Percentiles rank a stretch among this genome's conserved stretches.
These are phyloP conservation scores for Maudiozyma barnettii DNA, from an alignment of 805 yeast species.

Conservation along the genomic window DNA sequence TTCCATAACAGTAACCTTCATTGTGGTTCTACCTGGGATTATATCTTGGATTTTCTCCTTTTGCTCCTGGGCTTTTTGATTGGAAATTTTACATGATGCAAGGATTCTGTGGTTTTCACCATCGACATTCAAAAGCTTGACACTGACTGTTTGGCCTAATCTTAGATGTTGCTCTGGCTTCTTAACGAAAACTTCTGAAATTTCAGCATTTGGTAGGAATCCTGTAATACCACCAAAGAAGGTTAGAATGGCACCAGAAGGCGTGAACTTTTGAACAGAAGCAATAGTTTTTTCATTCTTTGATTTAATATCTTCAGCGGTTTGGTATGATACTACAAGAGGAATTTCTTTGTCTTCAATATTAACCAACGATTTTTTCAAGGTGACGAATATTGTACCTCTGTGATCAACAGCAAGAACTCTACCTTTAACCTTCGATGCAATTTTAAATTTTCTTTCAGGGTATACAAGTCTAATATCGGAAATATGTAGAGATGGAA, in stretches of 20 bases:
- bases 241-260: constrained; percentile 72
- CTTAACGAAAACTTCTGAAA: constrained; percentile 77
- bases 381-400: constrained; percentile 51
- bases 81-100: constrained; percentile 67
- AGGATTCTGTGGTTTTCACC: constrained; percentile 43
- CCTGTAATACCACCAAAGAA: constrained; percentile 75
- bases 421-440: constrained; percentile 70
- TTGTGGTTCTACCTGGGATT: constrained; percentile 52
- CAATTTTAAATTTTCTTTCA: constrained; percentile 83
- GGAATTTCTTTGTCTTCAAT: constrained; percentile 28
- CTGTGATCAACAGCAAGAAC: constrained; percentile 42
- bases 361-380: constrained; percentile 76
- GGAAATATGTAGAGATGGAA: constrained; percentile 66
- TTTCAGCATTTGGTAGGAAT: constrained; percentile 77
- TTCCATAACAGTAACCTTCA: constrained; percentile 54
- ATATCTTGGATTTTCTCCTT: constrained; percentile 42
- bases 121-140: constrained; percentile 53
- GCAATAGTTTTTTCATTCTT: constrained; percentile 50
- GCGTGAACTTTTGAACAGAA: constrained; percentile 60
- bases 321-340: constrained; percentile 37
- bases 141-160: constrained; percentile 75
- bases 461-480: constrained; percentile 82
- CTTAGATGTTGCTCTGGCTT: constrained; percentile 70
- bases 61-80: constrained; percentile 36
- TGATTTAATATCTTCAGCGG: constrained; percentile 36